Conservation (phyloP, 176 grass and related monocot species). For the Cenchrus purpureus region DNA sequence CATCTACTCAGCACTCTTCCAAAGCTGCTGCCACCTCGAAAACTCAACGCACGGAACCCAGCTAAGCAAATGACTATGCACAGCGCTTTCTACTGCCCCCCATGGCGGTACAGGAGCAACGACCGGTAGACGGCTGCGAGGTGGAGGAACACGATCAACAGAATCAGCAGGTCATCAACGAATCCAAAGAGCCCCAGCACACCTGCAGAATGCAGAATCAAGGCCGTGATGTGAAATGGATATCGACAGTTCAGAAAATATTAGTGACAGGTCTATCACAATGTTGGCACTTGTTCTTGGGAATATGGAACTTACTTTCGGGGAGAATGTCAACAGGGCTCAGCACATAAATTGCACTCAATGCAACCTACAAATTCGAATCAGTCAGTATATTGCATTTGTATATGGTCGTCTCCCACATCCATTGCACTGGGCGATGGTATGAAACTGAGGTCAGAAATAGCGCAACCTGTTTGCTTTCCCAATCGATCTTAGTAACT, state of each 20-base stretch:
- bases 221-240: not conserved
- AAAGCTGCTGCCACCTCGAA: not conserved
- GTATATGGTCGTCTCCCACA: conserved; percentile 2
- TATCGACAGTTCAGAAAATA: not conserved
- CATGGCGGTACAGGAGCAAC: conserved; percentile 87
- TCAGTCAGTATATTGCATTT: conserved; percentile 26
- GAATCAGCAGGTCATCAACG: conserved; percentile 74
- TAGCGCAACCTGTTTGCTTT: conserved; percentile 19
- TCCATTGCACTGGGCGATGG: conserved; percentile 27
- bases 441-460: conserved; percentile 48
- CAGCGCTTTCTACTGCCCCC: conserved; percentile 38
- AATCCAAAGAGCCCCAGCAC: conserved; percentile 74
- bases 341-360: conserved; percentile 85
- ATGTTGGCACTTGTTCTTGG: not conserved
- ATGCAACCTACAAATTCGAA: conserved; percentile 63
- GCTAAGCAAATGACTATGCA: not conserved
- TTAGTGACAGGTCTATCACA: not conserved
- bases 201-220: conserved; percentile 45
- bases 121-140: conserved; percentile 84
- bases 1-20: not conserved
- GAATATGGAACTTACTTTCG: conserved; percentile 51
- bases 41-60: not conserved
- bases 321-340: conserved; percentile 91
- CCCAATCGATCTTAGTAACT: not conserved
- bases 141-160: conserved; percentile 88